Percentiles rank a stretch among this genome's conserved stretches.
phyloP scores from a whole-genome alignment of 2,329 filamentous ascomycete genomes.

The Alternaria metachromatica region DNA sequence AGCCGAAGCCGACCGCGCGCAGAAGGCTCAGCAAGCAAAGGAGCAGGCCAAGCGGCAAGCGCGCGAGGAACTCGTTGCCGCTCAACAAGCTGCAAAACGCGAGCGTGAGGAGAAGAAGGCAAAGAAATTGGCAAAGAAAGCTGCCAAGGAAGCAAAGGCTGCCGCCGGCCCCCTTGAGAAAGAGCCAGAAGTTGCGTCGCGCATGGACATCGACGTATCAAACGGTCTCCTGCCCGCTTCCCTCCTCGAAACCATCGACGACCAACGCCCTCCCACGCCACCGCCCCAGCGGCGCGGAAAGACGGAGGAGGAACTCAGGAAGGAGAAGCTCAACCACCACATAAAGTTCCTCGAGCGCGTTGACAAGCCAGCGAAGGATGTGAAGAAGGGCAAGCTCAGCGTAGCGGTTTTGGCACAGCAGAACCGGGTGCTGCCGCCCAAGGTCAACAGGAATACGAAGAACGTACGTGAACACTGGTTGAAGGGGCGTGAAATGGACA shows the following conservation, averaged over 20 bases:
- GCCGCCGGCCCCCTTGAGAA: conserved; percentile 9
- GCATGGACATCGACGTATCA: conserved; percentile 43
- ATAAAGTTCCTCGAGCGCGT: conserved; percentile 57
- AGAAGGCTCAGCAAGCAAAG: conserved; percentile 36
- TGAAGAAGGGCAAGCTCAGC: conserved; percentile 56
- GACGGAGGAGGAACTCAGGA: conserved; percentile 41
- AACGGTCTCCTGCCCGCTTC: conserved; percentile 60
- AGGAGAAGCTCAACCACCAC: conserved; percentile 56
- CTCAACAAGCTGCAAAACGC: conserved; percentile 43
- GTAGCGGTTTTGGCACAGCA: conserved; percentile 57
- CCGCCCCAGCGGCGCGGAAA: conserved; percentile 38
- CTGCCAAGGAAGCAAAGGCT: conserved; percentile 20
- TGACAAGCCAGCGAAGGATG: conserved; percentile 58
- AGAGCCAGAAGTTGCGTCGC: conserved; percentile 4
- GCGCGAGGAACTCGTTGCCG: conserved; percentile 40
- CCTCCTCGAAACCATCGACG: conserved; percentile 56
- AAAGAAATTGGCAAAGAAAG: conserved; percentile 32
- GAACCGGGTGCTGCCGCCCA: conserved; percentile 53
- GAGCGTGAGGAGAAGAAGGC: conserved; percentile 40
- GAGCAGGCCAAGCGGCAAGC: conserved; percentile 35
- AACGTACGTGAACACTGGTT: conserved; percentile 52
- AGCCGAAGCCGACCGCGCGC: conserved; percentile 39
- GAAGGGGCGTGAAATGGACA: conserved; percentile 48
- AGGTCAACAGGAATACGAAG: conserved; percentile 46
- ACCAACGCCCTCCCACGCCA: conserved; percentile 54